Evolutionary conservation across 2,329 filamentous ascomycete species (phyloP).

Genomic region (Septoria petroselini): DNA sequence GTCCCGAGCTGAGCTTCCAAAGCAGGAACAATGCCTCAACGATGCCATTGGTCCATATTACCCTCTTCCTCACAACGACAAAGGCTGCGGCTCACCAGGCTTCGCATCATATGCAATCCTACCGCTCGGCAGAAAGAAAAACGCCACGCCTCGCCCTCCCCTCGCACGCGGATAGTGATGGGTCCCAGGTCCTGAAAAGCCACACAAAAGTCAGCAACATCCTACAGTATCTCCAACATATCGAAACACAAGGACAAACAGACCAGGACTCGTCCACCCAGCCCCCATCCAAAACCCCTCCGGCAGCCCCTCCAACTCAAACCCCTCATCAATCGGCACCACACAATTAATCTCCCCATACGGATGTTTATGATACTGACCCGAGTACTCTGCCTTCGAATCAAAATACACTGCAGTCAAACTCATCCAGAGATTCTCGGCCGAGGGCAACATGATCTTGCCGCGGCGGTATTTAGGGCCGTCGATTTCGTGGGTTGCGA

Average conservation of each 20-base stretch:
- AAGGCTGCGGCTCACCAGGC: constrained; percentile 38
- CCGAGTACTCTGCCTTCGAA: constrained; percentile 48
- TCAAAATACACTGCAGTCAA: constrained; percentile 60
- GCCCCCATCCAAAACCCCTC: constrained; percentile 51
- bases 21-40: background rate
- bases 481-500: constrained; percentile 38
- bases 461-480: constrained; percentile 48
- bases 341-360: constrained; percentile 37
- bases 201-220: constrained; percentile 55
- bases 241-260: constrained; percentile 44
- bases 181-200: constrained; percentile 54
- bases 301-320: constrained; percentile 54
- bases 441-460: constrained; percentile 48
- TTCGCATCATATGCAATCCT: constrained; percentile 52
- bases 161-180: constrained; percentile 57
- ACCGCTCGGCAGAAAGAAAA: constrained; percentile 57
- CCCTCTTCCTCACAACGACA: background rate
- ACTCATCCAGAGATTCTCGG: constrained; percentile 51
- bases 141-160: constrained; percentile 50
- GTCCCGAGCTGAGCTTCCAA: background rate
- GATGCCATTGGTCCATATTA: background rate
- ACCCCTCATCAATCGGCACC: constrained; percentile 45
- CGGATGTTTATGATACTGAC: constrained; percentile 48
- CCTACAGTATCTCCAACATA: constrained; percentile 50
- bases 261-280: constrained; percentile 53